Conservation (phyloP, 2,329 filamentous ascomycete species). For the Plectosphaerella sp. region DNA sequence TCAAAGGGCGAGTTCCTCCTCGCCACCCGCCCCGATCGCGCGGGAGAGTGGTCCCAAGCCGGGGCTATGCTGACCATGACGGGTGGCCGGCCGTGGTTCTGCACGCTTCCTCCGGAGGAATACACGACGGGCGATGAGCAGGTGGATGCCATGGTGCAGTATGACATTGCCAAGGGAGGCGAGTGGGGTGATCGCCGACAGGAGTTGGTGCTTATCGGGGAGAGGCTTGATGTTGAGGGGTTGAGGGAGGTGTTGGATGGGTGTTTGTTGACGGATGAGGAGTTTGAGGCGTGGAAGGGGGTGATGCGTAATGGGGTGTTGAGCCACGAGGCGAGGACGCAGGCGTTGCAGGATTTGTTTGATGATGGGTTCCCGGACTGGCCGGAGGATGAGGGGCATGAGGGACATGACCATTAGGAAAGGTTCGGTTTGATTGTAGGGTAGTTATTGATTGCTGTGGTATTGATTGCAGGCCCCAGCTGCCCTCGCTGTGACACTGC, state of each 20-base stretch:
- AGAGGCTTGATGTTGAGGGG: slow-evolving; percentile 49
- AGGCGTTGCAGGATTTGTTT: slow-evolving; percentile 44
- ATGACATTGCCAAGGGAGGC: slow-evolving; percentile 48
- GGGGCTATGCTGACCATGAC: slow-evolving; percentile 59
- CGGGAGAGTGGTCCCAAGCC: slow-evolving; percentile 60
- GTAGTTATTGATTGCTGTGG: too few species aligned
- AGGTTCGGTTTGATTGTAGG: neutral
- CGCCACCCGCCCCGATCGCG: slow-evolving; percentile 49
- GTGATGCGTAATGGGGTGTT: slow-evolving; percentile 41
- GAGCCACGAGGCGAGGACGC: slow-evolving; percentile 32
- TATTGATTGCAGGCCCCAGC: too few species aligned
- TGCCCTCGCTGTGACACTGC: too few species aligned
- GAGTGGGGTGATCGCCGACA: slow-evolving; percentile 68
- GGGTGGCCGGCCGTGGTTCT: slow-evolving; percentile 55
- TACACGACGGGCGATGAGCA: slow-evolving; percentile 42
- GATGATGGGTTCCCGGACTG: slow-evolving; percentile 58
- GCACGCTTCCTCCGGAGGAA: slow-evolving; percentile 47
- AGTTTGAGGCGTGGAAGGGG: slow-evolving; percentile 49
- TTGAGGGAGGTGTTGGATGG: slow-evolving; percentile 51
- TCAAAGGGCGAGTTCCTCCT: slow-evolving; percentile 61
- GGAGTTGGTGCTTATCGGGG: slow-evolving; percentile 71
- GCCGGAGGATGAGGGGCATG: slow-evolving; percentile 35
- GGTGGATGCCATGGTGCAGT: slow-evolving; percentile 42
- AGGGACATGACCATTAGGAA: slow-evolving; percentile 17
- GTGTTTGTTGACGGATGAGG: slow-evolving; percentile 57